Conservation (phyloP, 148 eudicot genomes). For the Arctostaphylos glauca region DNA sequence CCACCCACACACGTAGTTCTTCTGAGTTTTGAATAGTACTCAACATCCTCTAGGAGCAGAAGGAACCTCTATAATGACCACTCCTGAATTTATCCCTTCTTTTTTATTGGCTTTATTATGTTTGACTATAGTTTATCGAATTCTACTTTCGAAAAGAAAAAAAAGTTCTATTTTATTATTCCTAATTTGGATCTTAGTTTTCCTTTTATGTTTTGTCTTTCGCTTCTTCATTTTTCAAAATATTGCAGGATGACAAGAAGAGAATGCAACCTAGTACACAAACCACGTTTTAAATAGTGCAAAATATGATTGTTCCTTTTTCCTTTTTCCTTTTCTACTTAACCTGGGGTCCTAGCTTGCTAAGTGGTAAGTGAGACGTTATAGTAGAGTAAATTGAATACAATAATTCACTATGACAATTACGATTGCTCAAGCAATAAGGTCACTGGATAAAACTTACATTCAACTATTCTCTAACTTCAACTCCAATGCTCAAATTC, state of each 20-base stretch:
- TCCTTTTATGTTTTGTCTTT: no score
- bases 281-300: background rate
- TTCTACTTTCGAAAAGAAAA: no score
- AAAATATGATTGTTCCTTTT: background rate
- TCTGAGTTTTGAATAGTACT: no score
- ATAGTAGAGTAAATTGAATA: background rate
- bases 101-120: no score
- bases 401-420: background rate
- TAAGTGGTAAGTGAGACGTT: background rate
- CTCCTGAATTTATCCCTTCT: no score
- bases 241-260: background rate
- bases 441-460: background rate
- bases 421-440: background rate
- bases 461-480: background rate
- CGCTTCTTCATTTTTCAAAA: no score
- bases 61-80: no score
- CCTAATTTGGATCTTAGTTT: no score
- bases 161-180: no score
- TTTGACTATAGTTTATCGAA: no score
- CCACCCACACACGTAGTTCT: no score
- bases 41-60: no score
- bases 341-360: background rate
- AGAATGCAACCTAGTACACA: constrained; percentile 17
- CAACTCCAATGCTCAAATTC: background rate
- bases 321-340: background rate